Percentiles rank a stretch among this genome's conserved stretches.
These are phyloP conservation scores for Boletus bicolor DNA, from an alignment of 768 basidiomycete species.

Conservation along the genomic window DNA sequence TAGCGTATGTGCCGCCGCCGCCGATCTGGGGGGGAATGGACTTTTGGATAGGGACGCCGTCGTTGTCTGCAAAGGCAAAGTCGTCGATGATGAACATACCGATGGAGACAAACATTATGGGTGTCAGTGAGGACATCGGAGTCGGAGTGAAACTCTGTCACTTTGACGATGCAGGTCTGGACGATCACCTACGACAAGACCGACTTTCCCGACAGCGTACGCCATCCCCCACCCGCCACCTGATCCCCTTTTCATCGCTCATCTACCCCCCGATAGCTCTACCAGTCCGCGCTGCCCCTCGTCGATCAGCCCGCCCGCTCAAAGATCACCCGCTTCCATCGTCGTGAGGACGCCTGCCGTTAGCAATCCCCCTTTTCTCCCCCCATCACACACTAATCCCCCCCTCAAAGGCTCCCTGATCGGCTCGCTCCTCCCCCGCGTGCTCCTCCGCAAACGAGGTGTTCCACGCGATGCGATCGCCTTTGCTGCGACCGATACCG, in stretches of 20 bases:
- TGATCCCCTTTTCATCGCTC: neutral
- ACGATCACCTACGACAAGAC: constrained; percentile 36
- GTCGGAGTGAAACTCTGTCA: constrained; percentile 20
- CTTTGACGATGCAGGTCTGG: constrained; percentile 41
- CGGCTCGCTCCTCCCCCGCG: constrained; percentile 70
- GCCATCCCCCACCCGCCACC: constrained; percentile 6
- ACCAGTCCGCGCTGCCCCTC: constrained; percentile 52
- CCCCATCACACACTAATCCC: neutral
- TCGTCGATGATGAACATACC: constrained; percentile 92
- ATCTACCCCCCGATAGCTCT: constrained; percentile 45
- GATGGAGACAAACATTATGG: constrained; percentile 54
- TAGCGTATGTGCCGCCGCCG: constrained; percentile 83
- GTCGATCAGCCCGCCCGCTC: constrained; percentile 56
- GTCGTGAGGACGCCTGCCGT: constrained; percentile 76
- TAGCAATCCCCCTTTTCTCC: constrained; percentile 1
- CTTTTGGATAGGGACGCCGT: constrained; percentile 40
- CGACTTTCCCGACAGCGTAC: constrained; percentile 36
- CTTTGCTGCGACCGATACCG: constrained; percentile 56
- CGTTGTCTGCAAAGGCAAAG: constrained; percentile 36
- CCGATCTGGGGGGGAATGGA: constrained; percentile 56
- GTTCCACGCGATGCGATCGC: constrained; percentile 43
- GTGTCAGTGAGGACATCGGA: constrained; percentile 14
- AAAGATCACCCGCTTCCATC: constrained; percentile 64
- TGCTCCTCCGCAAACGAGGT: constrained; percentile 58
- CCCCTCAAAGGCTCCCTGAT: constrained; percentile 67